phyloP scores from a whole-genome alignment of 73 alveolate genomes.

The Loxodes magnus region DNA sequence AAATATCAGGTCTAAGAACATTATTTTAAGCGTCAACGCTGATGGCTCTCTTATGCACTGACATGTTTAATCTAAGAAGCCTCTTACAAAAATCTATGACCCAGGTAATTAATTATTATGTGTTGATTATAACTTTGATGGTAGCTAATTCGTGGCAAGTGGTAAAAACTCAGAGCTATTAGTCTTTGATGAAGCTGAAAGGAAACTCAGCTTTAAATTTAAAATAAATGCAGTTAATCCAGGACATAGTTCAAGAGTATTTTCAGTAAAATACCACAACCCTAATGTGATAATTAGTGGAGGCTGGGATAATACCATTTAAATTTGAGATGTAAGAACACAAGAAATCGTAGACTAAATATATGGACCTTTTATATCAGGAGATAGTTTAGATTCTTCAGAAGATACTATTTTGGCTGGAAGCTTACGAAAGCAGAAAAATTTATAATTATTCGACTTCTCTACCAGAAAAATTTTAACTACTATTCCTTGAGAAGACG shows the following conservation, averaged over 20 bases:
- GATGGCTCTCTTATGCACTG: slow-evolving; percentile 89
- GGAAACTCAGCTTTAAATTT: slow-evolving; percentile 19
- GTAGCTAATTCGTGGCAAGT: slow-evolving; percentile 39
- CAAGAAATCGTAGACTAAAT: slow-evolving; percentile 25
- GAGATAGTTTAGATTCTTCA: slow-evolving; percentile 49
- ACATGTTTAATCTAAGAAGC: slow-evolving; percentile 91
- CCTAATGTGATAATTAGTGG: slow-evolving; percentile 51
- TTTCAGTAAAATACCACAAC: slow-evolving; percentile 45
- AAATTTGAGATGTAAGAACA: slow-evolving; percentile 50
- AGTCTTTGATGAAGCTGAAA: slow-evolving; percentile 42
- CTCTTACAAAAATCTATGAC: slow-evolving; percentile 74
- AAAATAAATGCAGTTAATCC: slow-evolving; percentile 41
- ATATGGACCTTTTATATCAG: slow-evolving; percentile 63
- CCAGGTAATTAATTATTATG: slow-evolving; percentile 80
- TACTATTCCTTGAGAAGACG: slow-evolving; percentile 64
- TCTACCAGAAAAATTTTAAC: slow-evolving; percentile 50
- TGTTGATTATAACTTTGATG: slow-evolving; percentile 90
- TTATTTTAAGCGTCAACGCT: slow-evolving; percentile 81
- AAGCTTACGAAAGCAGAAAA: slow-evolving; percentile 29
- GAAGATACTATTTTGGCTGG: slow-evolving; percentile 46
- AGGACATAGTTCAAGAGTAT: slow-evolving; percentile 66
- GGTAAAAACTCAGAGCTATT: slow-evolving; percentile 35
- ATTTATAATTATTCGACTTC: slow-evolving; percentile 35
- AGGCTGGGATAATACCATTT: slow-evolving; percentile 67
- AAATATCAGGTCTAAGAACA: slow-evolving; percentile 67